A percentile compares a stretch with the other conserved stretches of the same genome.
These are phyloP conservation scores for Hanseniaspora singularis DNA, from an alignment of 805 yeast species.

Conservation along the genomic window DNA sequence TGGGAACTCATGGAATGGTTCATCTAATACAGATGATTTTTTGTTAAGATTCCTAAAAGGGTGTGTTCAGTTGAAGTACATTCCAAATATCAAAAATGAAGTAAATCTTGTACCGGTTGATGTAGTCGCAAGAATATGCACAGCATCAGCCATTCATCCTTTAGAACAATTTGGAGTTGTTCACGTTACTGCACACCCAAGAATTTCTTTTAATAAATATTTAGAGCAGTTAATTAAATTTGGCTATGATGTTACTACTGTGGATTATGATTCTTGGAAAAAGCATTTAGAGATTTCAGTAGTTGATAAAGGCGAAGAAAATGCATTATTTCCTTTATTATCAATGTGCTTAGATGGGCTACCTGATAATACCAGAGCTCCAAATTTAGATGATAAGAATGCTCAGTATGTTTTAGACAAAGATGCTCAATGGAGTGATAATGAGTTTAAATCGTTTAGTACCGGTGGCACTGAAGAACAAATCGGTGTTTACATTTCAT, in stretches of 20 bases:
- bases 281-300: slow-evolving; percentile 63
- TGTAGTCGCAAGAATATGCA: slow-evolving; percentile 87
- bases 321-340: slow-evolving; percentile 82
- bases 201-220: slow-evolving; percentile 68
- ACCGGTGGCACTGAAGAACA: slow-evolving; percentile 58
- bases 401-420: slow-evolving; percentile 55
- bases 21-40: slow-evolving; percentile 94
- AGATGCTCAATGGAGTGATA: slow-evolving; percentile 54
- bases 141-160: slow-evolving; percentile 71
- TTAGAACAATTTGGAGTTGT: slow-evolving; percentile 52
- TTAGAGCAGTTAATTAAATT: slow-evolving; percentile 50
- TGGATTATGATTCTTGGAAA: slow-evolving; percentile 72
- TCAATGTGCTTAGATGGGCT: slow-evolving; percentile 90
- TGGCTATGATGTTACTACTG: slow-evolving; percentile 57
- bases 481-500: slow-evolving; percentile 67
- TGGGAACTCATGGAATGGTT: slow-evolving; percentile 73
- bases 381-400: slow-evolving; percentile 82
- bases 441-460: slow-evolving; percentile 50
- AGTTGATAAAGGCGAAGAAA: slow-evolving; percentile 58
- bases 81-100: slow-evolving; percentile 74
- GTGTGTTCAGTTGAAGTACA: slow-evolving; percentile 71
- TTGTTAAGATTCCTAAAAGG: slow-evolving; percentile 90
- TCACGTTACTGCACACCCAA: slow-evolving; percentile 96
- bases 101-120: slow-evolving; percentile 98
- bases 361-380: slow-evolving; percentile 86